Conservation (phyloP, 1,284 basidiomycete species). For the Moesziomyces aphidis region DNA sequence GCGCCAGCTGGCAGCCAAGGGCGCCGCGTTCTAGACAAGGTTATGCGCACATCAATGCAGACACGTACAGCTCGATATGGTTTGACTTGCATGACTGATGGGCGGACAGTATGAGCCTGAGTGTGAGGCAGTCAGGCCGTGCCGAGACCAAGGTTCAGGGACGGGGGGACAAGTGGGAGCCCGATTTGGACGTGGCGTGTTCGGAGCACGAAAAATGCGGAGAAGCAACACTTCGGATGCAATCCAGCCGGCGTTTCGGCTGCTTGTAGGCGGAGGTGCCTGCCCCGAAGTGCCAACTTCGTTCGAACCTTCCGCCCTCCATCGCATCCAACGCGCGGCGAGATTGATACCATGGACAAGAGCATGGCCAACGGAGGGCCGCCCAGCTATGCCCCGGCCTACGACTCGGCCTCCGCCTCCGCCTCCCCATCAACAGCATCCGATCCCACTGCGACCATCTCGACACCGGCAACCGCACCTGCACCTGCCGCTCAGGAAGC, state of each 20-base stretch:
- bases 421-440: neutral
- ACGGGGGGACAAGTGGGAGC: too few species aligned
- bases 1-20: slow-evolving; percentile 56
- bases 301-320: too few species aligned
- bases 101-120: neutral
- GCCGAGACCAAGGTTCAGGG: too few species aligned
- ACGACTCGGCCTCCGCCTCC: neutral
- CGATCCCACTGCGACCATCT: neutral
- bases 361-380: slow-evolving; percentile 16
- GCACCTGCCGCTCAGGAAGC: neutral
- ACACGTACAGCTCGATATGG: neutral
- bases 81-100: too few species aligned
- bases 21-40: slow-evolving; percentile 46
- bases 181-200: too few species aligned
- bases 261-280: too few species aligned
- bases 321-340: too few species aligned
- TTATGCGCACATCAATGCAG: neutral
- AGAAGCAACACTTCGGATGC: too few species aligned
- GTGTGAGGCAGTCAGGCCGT: neutral
- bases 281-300: too few species aligned
- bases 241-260: too few species aligned
- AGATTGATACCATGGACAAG: slow-evolving; percentile 9
- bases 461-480: neutral
- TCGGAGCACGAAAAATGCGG: too few species aligned
- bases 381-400: slow-evolving; percentile 10